Evolutionary conservation across 352 stramenopile species (phyloP).

Genomic region (Globisporangium parvum): DNA sequence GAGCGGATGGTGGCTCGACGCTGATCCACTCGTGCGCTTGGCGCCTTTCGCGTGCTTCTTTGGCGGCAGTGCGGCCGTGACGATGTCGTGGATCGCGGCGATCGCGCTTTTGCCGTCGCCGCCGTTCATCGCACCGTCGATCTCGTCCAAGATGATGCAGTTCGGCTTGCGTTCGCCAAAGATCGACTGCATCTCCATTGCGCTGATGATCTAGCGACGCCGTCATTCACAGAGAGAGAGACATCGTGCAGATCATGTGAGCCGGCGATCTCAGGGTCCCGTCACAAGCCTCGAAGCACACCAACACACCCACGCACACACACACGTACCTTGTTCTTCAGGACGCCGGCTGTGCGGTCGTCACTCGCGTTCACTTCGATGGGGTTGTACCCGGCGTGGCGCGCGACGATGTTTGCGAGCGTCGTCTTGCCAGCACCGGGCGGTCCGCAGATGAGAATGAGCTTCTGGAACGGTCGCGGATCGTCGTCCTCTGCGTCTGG

Average conservation of each 20-base stretch:
- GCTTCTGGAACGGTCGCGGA: conserved; percentile 60
- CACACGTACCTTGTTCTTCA: conserved; percentile 84
- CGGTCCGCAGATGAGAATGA: conserved; percentile 94
- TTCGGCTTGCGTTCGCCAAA: conserved; percentile 89
- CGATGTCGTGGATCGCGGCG: conserved; percentile 90
- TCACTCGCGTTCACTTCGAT: conserved; percentile 98
- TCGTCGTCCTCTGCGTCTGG: conserved; percentile 19
- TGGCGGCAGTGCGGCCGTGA: conserved; percentile 68
- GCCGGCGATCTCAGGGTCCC: background rate
- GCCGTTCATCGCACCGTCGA: conserved; percentile 94
- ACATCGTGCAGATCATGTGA: background rate
- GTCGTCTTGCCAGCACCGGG: conserved; percentile 96
- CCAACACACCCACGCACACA: no score
- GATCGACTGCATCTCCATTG: conserved; percentile 91
- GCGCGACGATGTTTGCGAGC: conserved; percentile 94
- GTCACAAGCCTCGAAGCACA: no score
- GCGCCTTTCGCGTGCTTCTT: conserved; percentile 26
- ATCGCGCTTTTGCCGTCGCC: conserved; percentile 83
- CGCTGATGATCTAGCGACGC: conserved; percentile 58
- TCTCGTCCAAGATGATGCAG: conserved; percentile 98
- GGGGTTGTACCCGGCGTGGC: conserved; percentile 94
- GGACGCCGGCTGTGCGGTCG: conserved; percentile 89
- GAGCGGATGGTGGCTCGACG: conserved; percentile 59
- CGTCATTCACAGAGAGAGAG: background rate
- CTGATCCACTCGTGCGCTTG: conserved; percentile 22